These are phyloP conservation scores for Volvox reticuliferus DNA, from an alignment of 139 green algal species.

Conservation along the genomic window DNA sequence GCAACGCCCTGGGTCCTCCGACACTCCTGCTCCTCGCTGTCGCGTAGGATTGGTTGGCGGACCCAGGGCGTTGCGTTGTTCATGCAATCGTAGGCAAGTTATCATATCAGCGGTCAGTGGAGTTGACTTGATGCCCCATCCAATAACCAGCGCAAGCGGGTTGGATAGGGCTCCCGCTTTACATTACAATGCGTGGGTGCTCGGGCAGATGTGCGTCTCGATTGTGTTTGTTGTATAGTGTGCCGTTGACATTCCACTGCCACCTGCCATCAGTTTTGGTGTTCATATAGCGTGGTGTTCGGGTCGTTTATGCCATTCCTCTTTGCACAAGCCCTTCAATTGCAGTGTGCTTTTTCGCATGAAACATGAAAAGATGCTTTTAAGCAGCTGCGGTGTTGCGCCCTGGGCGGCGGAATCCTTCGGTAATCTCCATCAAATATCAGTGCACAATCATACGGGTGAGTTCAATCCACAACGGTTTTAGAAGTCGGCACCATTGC, in stretches of 20 bases:
- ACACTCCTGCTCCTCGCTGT: not conserved
- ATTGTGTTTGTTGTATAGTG: not conserved
- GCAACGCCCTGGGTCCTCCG: no score
- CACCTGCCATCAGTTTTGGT: not conserved
- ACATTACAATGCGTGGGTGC: no score
- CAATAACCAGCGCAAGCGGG: not conserved
- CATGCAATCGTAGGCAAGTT: slow-evolving; percentile 18
- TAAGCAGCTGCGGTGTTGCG: not conserved
- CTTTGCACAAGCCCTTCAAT: not conserved
- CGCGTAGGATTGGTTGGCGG: not conserved
- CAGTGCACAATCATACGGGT: not conserved
- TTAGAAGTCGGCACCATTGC: no score
- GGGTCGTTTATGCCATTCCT: not conserved
- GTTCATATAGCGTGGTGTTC: not conserved
- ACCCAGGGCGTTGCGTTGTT: not conserved
- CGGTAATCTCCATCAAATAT: not conserved
- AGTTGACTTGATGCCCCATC: not conserved
- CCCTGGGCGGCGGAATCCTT: not conserved
- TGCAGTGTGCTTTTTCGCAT: not conserved
- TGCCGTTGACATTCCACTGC: slow-evolving; percentile 2
- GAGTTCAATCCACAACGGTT: no score
- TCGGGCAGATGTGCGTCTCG: no score
- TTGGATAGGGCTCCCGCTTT: not conserved
- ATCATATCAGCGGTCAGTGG: not conserved
- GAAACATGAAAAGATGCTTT: not conserved